Base-by-base conservation (phyloP, 2,329 filamentous ascomycete species). In the Macrophomina pseudophaseolina region DNA sequence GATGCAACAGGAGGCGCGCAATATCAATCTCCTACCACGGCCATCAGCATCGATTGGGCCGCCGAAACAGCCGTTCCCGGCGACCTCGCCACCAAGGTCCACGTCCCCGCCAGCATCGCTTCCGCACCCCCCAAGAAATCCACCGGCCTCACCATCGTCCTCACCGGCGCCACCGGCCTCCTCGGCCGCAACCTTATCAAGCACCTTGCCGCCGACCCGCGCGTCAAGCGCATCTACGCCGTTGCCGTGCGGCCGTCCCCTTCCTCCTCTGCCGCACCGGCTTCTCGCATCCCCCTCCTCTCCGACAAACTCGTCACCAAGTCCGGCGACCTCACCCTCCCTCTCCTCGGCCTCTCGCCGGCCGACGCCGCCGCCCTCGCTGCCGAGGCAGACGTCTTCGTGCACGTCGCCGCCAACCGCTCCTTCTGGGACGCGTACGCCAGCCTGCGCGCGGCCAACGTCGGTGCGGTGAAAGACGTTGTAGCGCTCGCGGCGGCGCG, bases 151-250 rank as follows among this genome's bases (percentile, higher is more conserved):
- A 51, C 30, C n/a, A 11, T 71, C 53, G 3, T 71, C 11, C 18
- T 72, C 1, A 72, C 71, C 11, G 71, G 71, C 7, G 66, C 67
- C 12, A 70, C 69, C 11, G 69, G 70, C 5, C 66, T 56, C 64
- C 54, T 72, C 2, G 70, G 68, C 1, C 14, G 28, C 5, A 12
- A 64, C 23, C 5, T 71, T 35, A 53, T 72, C 5, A 56, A 67
- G 3, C 68, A 72, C 1, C 76, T 87, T 0, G 60, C 79, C 0
- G 67, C 72, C 3, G 64, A 78, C 5, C 44, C 70, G 0, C 60
- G 65, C 0, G 74, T 86, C 11, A 23, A 33, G 9, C 11, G 5
- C n/a, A 12, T 63, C 2, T 79, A 84, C 70, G 84, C 82, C 68
- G 49, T 86, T 12, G 83, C 82, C 3, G 72, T 83, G 1, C 72